Evolutionary conservation across 257 asterid genomes (phyloP), one percentile per base, ranked within the genome.

Genomic region (Petunia secreta): DNA sequence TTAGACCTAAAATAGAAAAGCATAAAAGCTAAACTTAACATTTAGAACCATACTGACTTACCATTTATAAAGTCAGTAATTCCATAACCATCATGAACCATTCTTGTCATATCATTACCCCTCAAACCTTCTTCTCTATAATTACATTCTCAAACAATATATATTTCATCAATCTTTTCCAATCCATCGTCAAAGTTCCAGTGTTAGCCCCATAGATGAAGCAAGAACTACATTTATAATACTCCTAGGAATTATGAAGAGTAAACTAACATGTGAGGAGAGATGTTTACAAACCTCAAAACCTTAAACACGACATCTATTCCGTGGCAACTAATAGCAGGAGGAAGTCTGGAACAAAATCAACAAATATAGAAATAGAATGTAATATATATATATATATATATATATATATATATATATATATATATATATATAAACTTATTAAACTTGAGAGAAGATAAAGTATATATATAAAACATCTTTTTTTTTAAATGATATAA

Each of bases 231-330:
- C 25, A 25, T 25, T 86, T 87, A 86, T 43, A 48, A 64, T 53
- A 82, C 75, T 66, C 82, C 81, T 11, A 64, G 63, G 50, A 83
- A 78, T 66, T 46, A 63, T 68, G 75, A 11, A 62, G 77, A 44
- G 3, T 6, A 9, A 58, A 39, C 66, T 59, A 63, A 11, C 55
- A 59, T 15, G 75, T 65, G 63, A 83, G 80, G 81, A 68, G 54
- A 76, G 82, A 63, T 63, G 75, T 63, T 75, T 75, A 76, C 88
- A 50, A 82, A 96, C 99, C 99, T 96, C 82, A 96, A 86, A 75
- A 98, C 98, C 89, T 90, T 97, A 91, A 96, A 96, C 99, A 94
- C 94, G 89, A 96, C 99, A 89, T 96, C 99, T 81, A 96, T 88
- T 25, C 25, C 25, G 99, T 98, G 79, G 99, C 98, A 55, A 96